Conservation (phyloP, 2,329 filamentous ascomycete genomes). For the Cercospora zeina region DNA sequence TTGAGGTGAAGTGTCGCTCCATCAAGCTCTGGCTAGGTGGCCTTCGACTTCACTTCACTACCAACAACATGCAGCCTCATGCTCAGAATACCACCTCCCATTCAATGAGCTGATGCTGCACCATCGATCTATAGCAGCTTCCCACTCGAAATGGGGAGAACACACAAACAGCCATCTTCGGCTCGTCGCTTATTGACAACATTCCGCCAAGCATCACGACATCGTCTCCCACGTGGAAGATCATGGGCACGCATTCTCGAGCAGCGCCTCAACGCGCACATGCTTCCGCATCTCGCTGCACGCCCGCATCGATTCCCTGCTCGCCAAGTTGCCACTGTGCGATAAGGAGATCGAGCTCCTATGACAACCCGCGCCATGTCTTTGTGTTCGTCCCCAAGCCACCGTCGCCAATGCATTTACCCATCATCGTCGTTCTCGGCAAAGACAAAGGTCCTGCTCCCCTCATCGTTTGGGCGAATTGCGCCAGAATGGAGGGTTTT, state of each 20-base stretch:
- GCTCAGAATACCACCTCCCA: neutral
- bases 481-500: slow-evolving; percentile 16
- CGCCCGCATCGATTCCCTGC: neutral
- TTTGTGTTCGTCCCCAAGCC: neutral
- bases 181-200: slow-evolving; percentile 14
- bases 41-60: neutral
- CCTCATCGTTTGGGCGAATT: slow-evolving; percentile 17
- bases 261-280: neutral
- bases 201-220: slow-evolving; percentile 20
- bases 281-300: neutral
- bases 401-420: slow-evolving; percentile 7
- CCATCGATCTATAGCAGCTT: neutral
- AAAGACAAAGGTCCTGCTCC: slow-evolving; percentile 15
- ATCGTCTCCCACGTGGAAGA: slow-evolving; percentile 17
- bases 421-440: slow-evolving; percentile 3
- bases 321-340: slow-evolving; percentile 13
- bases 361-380: slow-evolving; percentile 5
- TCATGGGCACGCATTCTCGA: no score
- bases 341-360: slow-evolving; percentile 15
- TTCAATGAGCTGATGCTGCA: neutral
- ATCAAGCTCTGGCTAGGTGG: neutral
- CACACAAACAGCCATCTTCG: neutral
- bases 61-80: neutral
- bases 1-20: neutral
- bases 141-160: neutral